Percentiles rank a stretch among this genome's conserved stretches.
Conservation (phyloP, 1,284 basidiomycete genomes). For the Melampsora americana region DNA sequence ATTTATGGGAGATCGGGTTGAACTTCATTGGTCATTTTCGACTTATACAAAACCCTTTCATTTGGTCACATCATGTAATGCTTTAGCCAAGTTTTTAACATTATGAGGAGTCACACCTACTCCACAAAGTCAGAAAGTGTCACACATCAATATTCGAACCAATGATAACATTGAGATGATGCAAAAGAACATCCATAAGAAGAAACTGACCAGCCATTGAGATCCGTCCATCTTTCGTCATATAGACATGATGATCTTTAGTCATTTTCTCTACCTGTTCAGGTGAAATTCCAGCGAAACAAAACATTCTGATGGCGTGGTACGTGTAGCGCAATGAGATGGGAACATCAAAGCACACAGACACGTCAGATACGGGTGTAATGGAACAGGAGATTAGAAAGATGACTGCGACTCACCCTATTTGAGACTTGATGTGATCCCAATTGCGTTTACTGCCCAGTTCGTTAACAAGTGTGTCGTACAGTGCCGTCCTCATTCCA, state of each 20-base stretch:
- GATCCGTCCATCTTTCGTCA: conserved; percentile 54
- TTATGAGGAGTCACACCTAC: conserved; percentile 42
- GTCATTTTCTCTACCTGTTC: conserved; percentile 54
- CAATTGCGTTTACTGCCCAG: conserved; percentile 54
- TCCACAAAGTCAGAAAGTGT: conserved; percentile 5
- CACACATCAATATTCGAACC: background rate
- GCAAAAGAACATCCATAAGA: too few species aligned
- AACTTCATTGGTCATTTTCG: too few species aligned
- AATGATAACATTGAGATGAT: background rate
- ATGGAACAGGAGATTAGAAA: conserved; percentile 72
- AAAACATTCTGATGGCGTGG: conserved; percentile 29
- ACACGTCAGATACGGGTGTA: conserved; percentile 51
- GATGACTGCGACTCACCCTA: conserved; percentile 49
- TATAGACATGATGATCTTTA: conserved; percentile 55
- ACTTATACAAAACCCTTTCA: background rate
- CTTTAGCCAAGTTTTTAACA: conserved; percentile 42
- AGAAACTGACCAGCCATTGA: conserved; percentile 51
- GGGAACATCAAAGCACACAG: background rate
- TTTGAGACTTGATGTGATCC: conserved; percentile 56
- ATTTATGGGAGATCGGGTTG: too few species aligned
- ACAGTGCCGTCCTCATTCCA: conserved; percentile 53
- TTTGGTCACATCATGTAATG: conserved; percentile 42
- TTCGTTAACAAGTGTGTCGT: conserved; percentile 52
- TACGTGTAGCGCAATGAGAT: background rate
- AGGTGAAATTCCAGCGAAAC: conserved; percentile 49